These are phyloP conservation scores for Candida corydali DNA, from an alignment of 805 yeast species.

Conservation along the genomic window DNA sequence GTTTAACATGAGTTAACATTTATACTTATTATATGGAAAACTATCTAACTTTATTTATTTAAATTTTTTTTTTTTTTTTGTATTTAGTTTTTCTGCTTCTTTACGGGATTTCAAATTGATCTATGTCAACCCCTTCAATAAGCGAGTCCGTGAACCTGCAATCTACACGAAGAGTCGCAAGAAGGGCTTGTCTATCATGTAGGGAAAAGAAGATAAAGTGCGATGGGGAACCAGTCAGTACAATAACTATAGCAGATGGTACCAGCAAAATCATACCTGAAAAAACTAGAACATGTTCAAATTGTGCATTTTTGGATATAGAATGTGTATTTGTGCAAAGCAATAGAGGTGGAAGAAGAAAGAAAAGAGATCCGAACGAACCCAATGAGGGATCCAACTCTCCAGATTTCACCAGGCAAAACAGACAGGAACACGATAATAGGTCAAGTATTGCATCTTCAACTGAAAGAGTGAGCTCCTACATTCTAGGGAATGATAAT, in stretches of 20 bases:
- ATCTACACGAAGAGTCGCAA: constrained; percentile 40
- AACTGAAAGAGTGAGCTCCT: constrained; percentile 6
- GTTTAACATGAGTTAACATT: too few relatives aligned
- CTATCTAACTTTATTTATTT: not conserved
- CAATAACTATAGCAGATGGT: constrained; percentile 15
- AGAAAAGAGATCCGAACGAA: constrained; percentile 16
- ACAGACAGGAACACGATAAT: not conserved
- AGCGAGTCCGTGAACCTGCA: not conserved
- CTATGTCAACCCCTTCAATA: constrained; percentile 1
- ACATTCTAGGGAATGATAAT: constrained; percentile 2
- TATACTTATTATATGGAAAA: too few relatives aligned
- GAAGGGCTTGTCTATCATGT: constrained; percentile 59
- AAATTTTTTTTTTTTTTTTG: too few relatives aligned
- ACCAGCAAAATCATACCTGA: constrained; percentile 17
- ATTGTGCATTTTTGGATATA: constrained; percentile 41
- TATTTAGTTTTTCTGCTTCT: not conserved
- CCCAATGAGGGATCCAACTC: not conserved
- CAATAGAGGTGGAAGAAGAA: constrained; percentile 54
- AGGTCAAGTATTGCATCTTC: not conserved
- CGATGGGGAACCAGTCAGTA: constrained; percentile 48
- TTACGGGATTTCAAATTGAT: not conserved
- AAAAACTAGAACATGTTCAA: constrained; percentile 37
- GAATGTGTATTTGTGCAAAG: constrained; percentile 56
- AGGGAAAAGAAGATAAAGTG: constrained; percentile 64
- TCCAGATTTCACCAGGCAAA: not conserved